A percentile compares a stretch with the other conserved stretches of the same genome.
These are phyloP conservation scores for Arabidopsis thaliana DNA, from an alignment of 345 rosid genomes.

Conservation along the genomic window DNA sequence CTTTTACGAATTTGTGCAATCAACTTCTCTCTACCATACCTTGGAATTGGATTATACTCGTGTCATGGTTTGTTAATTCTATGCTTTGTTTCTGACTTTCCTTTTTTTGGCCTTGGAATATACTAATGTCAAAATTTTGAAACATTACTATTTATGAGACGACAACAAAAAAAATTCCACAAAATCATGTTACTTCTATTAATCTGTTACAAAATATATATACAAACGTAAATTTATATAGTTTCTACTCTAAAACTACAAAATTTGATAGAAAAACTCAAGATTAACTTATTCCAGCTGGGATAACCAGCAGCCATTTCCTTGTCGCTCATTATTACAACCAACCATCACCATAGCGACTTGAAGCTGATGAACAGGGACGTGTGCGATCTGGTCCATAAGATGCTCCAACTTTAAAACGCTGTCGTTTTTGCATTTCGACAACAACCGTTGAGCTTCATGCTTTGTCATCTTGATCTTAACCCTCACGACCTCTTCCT, in stretches of 20 bases:
- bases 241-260: conserved; percentile 22
- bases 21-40: not conserved
- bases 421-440: conserved; percentile 59
- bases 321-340: conserved; percentile 24
- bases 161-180: not conserved
- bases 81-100: not conserved
- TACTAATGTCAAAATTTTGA: not conserved
- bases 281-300: not conserved
- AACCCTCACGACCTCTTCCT: conserved; percentile 49
- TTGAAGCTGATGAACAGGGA: conserved; percentile 54
- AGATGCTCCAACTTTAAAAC: conserved; percentile 58
- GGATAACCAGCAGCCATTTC: conserved; percentile 18
- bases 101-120: not conserved
- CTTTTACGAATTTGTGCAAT: not conserved
- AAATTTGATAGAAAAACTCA: not conserved
- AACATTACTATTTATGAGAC: not conserved
- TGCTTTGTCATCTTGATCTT: conserved; percentile 69
- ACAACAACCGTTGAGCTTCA: conserved; percentile 59
- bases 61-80: not conserved
- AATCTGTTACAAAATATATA: conserved; percentile 1
- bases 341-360: conserved; percentile 41
- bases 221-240: not conserved
- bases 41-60: not conserved
- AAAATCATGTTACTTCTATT: not conserved
- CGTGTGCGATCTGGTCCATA: conserved; percentile 49